Base-by-base conservation (phyloP, 176 grass and related monocot genomes). In the Oryza officinalis region DNA sequence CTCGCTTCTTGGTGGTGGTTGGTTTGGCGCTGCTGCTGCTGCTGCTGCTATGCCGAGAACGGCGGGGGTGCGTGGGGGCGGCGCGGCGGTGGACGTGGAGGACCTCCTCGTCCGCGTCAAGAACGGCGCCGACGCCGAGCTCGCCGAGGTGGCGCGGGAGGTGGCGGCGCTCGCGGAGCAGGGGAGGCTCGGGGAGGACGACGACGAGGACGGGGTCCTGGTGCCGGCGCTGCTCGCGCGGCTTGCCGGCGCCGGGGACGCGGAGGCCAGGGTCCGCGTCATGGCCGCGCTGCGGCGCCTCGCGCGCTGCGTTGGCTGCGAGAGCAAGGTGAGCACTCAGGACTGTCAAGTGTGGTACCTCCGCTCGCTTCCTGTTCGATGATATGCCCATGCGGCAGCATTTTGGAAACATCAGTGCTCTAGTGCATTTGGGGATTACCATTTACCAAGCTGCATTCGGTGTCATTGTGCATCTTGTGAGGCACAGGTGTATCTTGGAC, bases 71-170 rank as follows among this genome's bases (percentile, higher is more conserved):
- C 44, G 41, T 47, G 69, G 33, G 12, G 50, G n/a, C 4, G 64
- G 18, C 13, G 33, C 44, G 50, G 43, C 43, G 26, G 79, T 88
- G 33, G 92, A 94, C 10, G 88, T 91, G 43, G 92, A 94, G 88
- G 88, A 91, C 77, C 76, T 94, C 5, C 46, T 91, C 13, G 88
- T 94, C 57, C 79, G 88, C 86, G 84, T 91, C 41, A 91, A 94
- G 89, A 94, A 69, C 45, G 88, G 86, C 33, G 15, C 66, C 7
- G 86, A 81, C 27, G 27, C 25, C 5, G 88, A 87, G 17, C 89
- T 90, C 63, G 75, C 46, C 80, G 69, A 14, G 28, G 84, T 75
- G 30, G 84, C 84, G 13, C 30, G 63, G 75, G 89, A 87, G 84
- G 75, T 90, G 23, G 89, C 75, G 0, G 69, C 80, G 38, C 69